Evolutionary conservation across 768 basidiomycete species (phyloP), one percentile per base, ranked within the genome.

Genomic region (Mycena vulgaris): DNA sequence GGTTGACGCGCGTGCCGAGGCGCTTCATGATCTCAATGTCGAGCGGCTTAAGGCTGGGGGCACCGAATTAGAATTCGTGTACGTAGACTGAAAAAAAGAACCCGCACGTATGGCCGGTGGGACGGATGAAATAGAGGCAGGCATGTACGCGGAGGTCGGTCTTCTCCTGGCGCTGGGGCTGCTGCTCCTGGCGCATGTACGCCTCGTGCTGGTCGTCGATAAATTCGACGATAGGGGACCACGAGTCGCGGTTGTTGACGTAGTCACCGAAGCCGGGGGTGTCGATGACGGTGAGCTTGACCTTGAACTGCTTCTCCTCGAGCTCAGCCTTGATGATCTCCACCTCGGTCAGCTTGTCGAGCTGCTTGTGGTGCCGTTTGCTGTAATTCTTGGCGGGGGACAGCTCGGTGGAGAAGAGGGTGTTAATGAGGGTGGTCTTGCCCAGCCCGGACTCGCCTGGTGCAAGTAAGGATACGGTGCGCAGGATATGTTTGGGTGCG

Each of bases 1-100:
- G 89, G 82, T 99, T 98, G 80, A 98, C 98, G 74, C 98, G 93
- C 55, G 97, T 97, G 42, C 98, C 97, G 23, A 99, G 92, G 66
- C 96, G 94, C 86, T 98, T 99, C 98, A 99, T 99, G 80, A 98
- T 96, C 83, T 99, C 98, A 75, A 99, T 97, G 79, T 99, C 98
- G 53, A 99, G 89, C 25, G 98, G 98, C 83, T 98, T 99, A 74
- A 99, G 84, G 0, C 96, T 96, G 23, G 31, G 33, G 39, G n/a
- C n/a, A n/a, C n/a, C 55, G 10, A 31, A 48, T 52, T 37, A 56
- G 47, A 65, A 64, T 47, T 40, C n/a, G n/a, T n/a, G 58, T 5
- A 42, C 33, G n/a, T 28, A 19, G 11, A 37, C 8, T 16, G 28
- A 61, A 30, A 17, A 61, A 61, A 53, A 70, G 39, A 87, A n/a